Percentiles rank a stretch among this genome's conserved stretches.
Conservation (phyloP, 345 rosid genomes). For the Euphorbia pulcherrima region DNA sequence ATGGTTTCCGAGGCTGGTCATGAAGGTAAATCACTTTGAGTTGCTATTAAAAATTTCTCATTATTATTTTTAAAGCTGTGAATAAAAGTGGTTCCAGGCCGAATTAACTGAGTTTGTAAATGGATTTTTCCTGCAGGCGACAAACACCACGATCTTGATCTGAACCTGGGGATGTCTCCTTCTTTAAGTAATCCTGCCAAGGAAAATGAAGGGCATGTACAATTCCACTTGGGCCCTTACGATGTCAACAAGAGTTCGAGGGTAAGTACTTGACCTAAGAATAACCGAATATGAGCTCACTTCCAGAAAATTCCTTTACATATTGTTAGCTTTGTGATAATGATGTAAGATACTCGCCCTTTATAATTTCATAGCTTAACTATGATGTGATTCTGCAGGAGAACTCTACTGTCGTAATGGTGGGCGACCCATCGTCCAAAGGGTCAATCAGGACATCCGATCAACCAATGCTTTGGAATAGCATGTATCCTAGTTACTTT, state of each 20-base stretch:
- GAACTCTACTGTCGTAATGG: slow-evolving; percentile 36
- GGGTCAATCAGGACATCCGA: slow-evolving; percentile 51
- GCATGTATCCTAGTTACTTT: slow-evolving; percentile 38
- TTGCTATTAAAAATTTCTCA: neutral
- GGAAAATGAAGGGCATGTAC: slow-evolving; percentile 39
- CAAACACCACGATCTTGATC: slow-evolving; percentile 53
- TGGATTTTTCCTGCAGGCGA: slow-evolving; percentile 30
- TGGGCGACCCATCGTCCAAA: slow-evolving; percentile 41
- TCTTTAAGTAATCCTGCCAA: slow-evolving; percentile 41
- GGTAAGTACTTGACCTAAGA: slow-evolving; percentile 33
- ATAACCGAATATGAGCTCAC: neutral
- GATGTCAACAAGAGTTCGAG: slow-evolving; percentile 36
- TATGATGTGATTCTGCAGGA: slow-evolving; percentile 33
- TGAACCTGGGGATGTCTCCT: slow-evolving; percentile 75
- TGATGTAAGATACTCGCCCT: neutral
- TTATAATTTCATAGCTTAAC: slow-evolving; percentile 8
- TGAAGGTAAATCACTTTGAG: slow-evolving; percentile 41
- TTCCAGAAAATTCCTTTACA: neutral
- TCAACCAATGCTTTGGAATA: slow-evolving; percentile 45
- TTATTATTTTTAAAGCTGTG: slow-evolving; percentile 8
- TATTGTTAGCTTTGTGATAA: neutral
- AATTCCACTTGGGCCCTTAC: slow-evolving; percentile 38
- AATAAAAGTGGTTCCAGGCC: neutral
- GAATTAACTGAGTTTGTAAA: neutral
- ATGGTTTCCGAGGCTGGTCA: slow-evolving; percentile 40